Base-by-base conservation (phyloP, 2,329 filamentous ascomycete species). In the Zalaria obscura region DNA sequence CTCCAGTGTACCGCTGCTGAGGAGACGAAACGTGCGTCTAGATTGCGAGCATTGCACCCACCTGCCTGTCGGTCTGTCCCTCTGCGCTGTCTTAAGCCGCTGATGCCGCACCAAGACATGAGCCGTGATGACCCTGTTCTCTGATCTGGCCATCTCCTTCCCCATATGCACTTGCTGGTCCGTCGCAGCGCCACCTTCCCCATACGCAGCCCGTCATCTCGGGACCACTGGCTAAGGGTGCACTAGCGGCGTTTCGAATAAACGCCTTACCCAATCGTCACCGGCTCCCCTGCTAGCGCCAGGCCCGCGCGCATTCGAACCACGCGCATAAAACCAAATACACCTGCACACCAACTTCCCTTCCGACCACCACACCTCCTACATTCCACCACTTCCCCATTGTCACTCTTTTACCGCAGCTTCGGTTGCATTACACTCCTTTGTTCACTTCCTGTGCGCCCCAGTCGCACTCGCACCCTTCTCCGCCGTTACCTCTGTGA, bases 371-470 rank as follows among this genome's bases (percentile, higher is more conserved):
- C 29, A 32, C 29, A 32, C 18, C 18, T 18, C 18, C 18, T 18
- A 18, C 18, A 18, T 18, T 43, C 42, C 42, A 40, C 38, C 37
- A 32, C 40, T 45, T 41, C 42, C 42, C 40, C 42, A 40, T 42
- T 45, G 44, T 48, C 47, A 45, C 41, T 45, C 47, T 31, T 47
- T 49, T 42, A 39, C 44, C 47, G 44, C 43, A 36, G 42, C 40
- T 43, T 42, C 44, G 41, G 38, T 42, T 42, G 41, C 45, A 41
- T 45, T 41, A 36, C 43, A 38, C 43, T 44, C 40, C 43, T 45
- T 44, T 42, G 32, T n/a, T 28, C 11, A 29, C 39, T 25, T 36
- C 35, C 32, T 34, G 44, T 45, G 35, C 43, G 43, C 44, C 29
- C 31, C 38, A 46, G 44, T 46, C 44, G 44, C 41, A 46, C 41